phyloP scores from a whole-genome alignment of 495 filamentous ascomycete genomes.

The Halenospora varia region DNA sequence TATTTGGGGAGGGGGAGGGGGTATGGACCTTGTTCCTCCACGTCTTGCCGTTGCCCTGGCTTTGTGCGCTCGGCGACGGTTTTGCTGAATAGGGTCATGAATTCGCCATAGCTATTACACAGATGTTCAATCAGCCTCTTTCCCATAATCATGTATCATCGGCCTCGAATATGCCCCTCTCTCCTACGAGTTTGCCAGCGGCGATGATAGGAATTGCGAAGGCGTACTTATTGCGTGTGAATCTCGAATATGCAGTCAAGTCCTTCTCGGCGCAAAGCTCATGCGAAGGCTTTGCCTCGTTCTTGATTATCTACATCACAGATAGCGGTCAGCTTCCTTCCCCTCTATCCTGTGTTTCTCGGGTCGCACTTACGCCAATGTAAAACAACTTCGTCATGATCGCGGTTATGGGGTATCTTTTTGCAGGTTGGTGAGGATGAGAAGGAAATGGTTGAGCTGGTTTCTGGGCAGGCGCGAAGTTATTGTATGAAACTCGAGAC shows the following conservation, averaged over 20 bases:
- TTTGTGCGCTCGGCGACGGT: slow-evolving; percentile 76
- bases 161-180: background rate
- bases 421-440: background rate
- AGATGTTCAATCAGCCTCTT: background rate
- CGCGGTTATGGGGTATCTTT: slow-evolving; percentile 22
- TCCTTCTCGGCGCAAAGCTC: slow-evolving; percentile 80
- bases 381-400: slow-evolving; percentile 94
- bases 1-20: background rate
- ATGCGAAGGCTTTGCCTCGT: slow-evolving; percentile 70
- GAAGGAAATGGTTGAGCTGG: background rate
- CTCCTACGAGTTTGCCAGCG: background rate
- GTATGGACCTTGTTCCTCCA: slow-evolving; percentile 70
- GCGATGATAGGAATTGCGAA: background rate
- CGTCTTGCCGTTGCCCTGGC: slow-evolving; percentile 85
- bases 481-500: background rate
- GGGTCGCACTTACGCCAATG: slow-evolving; percentile 65
- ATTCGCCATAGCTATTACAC: slow-evolving; percentile 39
- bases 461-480: background rate
- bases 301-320: slow-evolving; percentile 66
- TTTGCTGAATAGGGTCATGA: slow-evolving; percentile 66
- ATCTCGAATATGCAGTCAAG: slow-evolving; percentile 74
- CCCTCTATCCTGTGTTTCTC: slow-evolving; percentile 9
- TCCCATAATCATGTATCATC: background rate
- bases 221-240: slow-evolving; percentile 64
- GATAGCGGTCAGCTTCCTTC: slow-evolving; percentile 15